phyloP scores from a whole-genome alignment of 2,329 filamentous ascomycete genomes.

The Trichoderma sp. region DNA sequence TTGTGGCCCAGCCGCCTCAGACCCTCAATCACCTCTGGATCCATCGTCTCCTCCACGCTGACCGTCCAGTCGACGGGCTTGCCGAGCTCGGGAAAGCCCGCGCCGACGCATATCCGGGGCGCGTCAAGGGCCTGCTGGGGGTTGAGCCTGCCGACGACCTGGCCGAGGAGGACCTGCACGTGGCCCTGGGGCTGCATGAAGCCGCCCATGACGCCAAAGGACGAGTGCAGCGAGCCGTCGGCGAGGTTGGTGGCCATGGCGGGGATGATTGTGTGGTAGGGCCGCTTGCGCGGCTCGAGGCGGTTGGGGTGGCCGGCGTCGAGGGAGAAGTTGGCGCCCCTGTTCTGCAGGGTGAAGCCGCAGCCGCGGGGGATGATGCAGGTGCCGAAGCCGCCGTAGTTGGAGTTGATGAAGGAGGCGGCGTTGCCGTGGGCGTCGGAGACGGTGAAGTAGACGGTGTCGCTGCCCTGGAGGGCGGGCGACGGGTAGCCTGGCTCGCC shows the following conservation, averaged over 20 bases:
- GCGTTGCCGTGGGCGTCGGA: slow-evolving; percentile 84
- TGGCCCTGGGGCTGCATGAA: slow-evolving; percentile 99
- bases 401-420: slow-evolving; percentile 95
- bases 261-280: slow-evolving; percentile 98
- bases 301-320: slow-evolving; percentile 73
- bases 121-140: slow-evolving; percentile 90
- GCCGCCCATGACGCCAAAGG: slow-evolving; percentile 96
- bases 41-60: slow-evolving; percentile 81
- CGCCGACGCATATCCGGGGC: slow-evolving; percentile 84
- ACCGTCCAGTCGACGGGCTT: slow-evolving; percentile 65
- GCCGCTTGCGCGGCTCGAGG: slow-evolving; percentile 78
- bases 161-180: slow-evolving; percentile 87
- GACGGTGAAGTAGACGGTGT: slow-evolving; percentile 92
- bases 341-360: slow-evolving; percentile 93
- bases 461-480: slow-evolving; percentile 80
- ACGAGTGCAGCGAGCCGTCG: slow-evolving; percentile 75
- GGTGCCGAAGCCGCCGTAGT: slow-evolving; percentile 87
- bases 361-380: slow-evolving; percentile 81
- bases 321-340: slow-evolving; percentile 83
- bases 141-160: slow-evolving; percentile 77
- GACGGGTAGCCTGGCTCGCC: slow-evolving; percentile 59
- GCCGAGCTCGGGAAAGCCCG: slow-evolving; percentile 65
- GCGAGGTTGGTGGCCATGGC: slow-evolving; percentile 78
- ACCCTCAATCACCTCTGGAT: slow-evolving; percentile 65
- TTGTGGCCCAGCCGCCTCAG: slow-evolving; percentile 72